Evolutionary conservation across 176 grass and related monocot species (phyloP).

Genomic region (Paspalum notatum): DNA sequence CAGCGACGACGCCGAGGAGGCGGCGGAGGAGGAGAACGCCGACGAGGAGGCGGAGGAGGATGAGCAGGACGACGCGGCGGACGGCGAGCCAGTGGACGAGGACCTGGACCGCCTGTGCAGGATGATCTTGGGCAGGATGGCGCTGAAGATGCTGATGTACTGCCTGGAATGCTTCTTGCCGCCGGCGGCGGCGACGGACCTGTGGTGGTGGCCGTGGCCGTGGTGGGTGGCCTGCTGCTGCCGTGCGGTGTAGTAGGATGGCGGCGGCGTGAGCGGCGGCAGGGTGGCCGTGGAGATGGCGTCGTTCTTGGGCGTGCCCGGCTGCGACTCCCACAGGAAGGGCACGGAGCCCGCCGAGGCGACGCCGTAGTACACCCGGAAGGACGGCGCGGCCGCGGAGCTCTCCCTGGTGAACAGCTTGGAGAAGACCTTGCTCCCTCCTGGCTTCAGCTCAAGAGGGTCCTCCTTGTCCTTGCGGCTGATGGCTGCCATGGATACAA

Average conservation of each 20-base stretch:
- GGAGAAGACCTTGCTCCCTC: slow-evolving; percentile 64
- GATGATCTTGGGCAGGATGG: slow-evolving; percentile 61
- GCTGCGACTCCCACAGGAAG: slow-evolving; percentile 88
- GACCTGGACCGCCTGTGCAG: slow-evolving; percentile 18
- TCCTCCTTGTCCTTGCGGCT: slow-evolving; percentile 31
- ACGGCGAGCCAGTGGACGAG: slow-evolving; percentile 28
- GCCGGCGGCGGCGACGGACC: not conserved
- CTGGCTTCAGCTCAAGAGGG: slow-evolving; percentile 43
- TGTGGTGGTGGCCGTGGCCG: slow-evolving; percentile 7
- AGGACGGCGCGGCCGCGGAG: slow-evolving; percentile 60
- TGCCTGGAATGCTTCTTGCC: slow-evolving; percentile 29
- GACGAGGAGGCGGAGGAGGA: slow-evolving; percentile 35
- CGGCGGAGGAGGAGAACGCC: slow-evolving; percentile 28
- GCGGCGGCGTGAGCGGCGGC: slow-evolving; percentile 73
- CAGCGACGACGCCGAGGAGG: slow-evolving; percentile 14
- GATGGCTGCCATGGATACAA: slow-evolving; percentile 24
- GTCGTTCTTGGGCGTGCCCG: slow-evolving; percentile 81
- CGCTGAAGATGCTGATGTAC: slow-evolving; percentile 42
- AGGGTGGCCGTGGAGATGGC: slow-evolving; percentile 6
- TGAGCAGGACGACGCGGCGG: slow-evolving; percentile 39
- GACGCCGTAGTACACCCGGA: slow-evolving; percentile 83
- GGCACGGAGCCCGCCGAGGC: slow-evolving; percentile 70
- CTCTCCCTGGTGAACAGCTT: slow-evolving; percentile 64
- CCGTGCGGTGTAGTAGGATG: slow-evolving; percentile 61
- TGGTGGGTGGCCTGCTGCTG: not conserved